Evolutionary conservation across 768 basidiomycete species (phyloP), one percentile per base, ranked within the genome.

Genomic region (Pleurotus tuber-regium): DNA sequence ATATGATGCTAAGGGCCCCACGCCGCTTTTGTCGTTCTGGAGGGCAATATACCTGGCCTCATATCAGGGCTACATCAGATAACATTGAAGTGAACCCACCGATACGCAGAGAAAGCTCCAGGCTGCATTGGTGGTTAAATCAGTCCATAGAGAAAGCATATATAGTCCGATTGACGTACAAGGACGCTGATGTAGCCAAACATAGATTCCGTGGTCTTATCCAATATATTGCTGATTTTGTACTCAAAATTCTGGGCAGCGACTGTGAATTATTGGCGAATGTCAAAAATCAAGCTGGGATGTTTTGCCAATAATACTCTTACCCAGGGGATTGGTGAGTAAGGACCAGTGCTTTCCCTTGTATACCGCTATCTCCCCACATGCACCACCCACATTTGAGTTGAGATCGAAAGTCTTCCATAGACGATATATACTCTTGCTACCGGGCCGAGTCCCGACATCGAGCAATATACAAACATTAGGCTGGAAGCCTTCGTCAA

Each of bases 231-330:
- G 62, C 89, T 87, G 56, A 89, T 79, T 68, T 95, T 96, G 71
- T 96, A 96, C 69, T 95, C 92, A 63, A 96, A 98, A 64, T 97
- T 96, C 64, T 97, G 95, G 0, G 93, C 90, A 1, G 95, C 94
- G 3, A 95, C 89, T 89, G 12, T 33, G 2, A 4, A 11, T 14
- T 21, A n/a, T 49, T 29, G 46, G 14, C 30, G 12, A 43, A 21
- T 50, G 30, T 43, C 50, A 36, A 28, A 23, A 7, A 36, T 31
- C 26, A 47, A 16, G 31, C 24, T 41, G 29, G 29, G 29, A 23
- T 9, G 14, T 31, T n/a, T n/a, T n/a, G 23, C 14, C 9, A 21
- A 11, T 8, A 21, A 3, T n/a, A n/a, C 11, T 58, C 73, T 21
- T 61, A 87, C 87, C 89, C 16, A 97, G 74, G 0, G 94, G 94